phyloP scores from a whole-genome alignment of 257 asterid genomes.

The Paulownia fortunei region DNA sequence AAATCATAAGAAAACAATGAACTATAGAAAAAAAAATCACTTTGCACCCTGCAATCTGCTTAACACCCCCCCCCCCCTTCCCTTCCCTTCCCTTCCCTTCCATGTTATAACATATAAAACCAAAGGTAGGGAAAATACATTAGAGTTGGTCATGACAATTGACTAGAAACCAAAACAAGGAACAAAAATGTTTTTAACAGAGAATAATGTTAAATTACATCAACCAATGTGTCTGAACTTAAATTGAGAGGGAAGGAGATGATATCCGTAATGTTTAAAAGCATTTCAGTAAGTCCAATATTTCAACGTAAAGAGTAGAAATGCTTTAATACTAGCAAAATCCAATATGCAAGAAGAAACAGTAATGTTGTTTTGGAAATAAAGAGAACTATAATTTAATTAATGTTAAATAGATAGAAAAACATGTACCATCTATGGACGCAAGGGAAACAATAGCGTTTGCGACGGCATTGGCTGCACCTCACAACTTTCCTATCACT shows the following conservation, averaged over 20 bases:
- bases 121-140: neutral
- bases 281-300: neutral
- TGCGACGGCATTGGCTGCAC: constrained; percentile 43
- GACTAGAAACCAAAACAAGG: neutral
- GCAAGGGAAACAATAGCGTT: constrained; percentile 60
- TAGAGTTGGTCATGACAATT: neutral
- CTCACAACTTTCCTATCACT: constrained; percentile 57
- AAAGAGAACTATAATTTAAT: neutral
- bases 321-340: neutral
- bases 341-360: neutral
- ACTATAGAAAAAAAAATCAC: neutral
- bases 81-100: neutral
- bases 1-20: neutral
- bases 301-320: neutral
- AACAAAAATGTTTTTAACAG: neutral
- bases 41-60: neutral
- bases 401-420: neutral
- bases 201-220: neutral
- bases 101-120: neutral
- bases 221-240: neutral
- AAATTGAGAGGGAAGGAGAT: neutral
- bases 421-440: constrained; percentile 45
- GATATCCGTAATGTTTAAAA: neutral
- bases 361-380: neutral
- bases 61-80: no score